Conservation (phyloP, 1,139 yeast genomes). For the Protomyces lactucae-debilis region DNA sequence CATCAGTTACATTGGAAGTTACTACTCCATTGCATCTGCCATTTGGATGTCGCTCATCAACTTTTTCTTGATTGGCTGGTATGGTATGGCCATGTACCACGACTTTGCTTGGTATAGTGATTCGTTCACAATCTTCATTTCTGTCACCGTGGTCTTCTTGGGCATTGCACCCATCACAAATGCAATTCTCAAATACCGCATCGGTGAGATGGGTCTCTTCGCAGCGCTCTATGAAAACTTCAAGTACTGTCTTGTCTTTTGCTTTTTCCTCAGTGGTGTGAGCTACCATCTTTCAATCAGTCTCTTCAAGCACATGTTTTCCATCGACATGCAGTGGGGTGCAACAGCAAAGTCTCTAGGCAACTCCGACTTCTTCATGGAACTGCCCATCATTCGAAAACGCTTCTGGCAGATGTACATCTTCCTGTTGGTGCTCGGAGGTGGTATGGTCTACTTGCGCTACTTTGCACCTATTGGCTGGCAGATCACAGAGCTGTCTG, state of each 20-base stretch:
- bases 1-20: constrained; percentile 29
- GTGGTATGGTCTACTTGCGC: constrained; percentile 25
- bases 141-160: constrained; percentile 28
- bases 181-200: constrained; percentile 28
- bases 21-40: constrained; percentile 28
- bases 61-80: constrained; percentile 29
- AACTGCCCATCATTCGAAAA: constrained; percentile 28
- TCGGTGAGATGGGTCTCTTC: constrained; percentile 8
- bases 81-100: constrained; percentile 14
- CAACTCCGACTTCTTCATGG: constrained; percentile 29
- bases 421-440: background rate
- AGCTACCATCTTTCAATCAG: constrained; percentile 29
- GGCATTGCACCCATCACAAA: constrained; percentile 28
- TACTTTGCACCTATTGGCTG: constrained; percentile 28
- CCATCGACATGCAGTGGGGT: constrained; percentile 31
- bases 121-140: constrained; percentile 28
- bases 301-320: constrained; percentile 27
- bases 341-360: constrained; percentile 31
- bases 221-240: background rate
- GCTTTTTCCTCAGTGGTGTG: constrained; percentile 27
- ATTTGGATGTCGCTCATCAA: constrained; percentile 26
- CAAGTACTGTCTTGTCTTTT: constrained; percentile 19
- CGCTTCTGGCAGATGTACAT: constrained; percentile 9
- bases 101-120: constrained; percentile 22
- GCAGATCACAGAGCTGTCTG: constrained; percentile 21